Conservation (phyloP, 2,329 filamentous ascomycete genomes). For the Pseudocercospora crystallina region DNA sequence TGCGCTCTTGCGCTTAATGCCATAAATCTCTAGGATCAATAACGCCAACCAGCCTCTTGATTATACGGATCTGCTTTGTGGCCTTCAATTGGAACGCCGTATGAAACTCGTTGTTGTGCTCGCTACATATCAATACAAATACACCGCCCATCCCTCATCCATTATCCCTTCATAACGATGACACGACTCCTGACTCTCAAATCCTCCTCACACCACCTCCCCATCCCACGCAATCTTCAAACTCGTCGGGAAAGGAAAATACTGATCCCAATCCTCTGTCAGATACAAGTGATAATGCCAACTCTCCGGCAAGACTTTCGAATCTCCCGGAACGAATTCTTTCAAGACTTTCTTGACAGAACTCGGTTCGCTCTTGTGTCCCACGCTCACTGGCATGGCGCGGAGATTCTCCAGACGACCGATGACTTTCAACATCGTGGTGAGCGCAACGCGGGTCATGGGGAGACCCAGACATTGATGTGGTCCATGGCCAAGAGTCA, state of each 20-base stretch:
- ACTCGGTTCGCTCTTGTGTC: conserved; percentile 36
- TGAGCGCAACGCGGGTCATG: conserved; percentile 45
- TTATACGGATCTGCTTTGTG: too few species aligned
- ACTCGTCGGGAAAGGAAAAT: conserved; percentile 48
- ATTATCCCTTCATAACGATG: too few species aligned
- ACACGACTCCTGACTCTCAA: too few species aligned
- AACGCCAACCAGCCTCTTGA: too few species aligned
- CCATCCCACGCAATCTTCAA: conserved; percentile 36
- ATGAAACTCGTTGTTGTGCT: too few species aligned
- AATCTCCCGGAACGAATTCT: conserved; percentile 33
- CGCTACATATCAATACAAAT: too few species aligned
- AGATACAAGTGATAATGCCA: conserved; percentile 45
- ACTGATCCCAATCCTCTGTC: conserved; percentile 50
- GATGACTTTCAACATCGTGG: conserved; percentile 48
- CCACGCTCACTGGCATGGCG: conserved; percentile 38
- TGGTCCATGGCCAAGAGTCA: conserved; percentile 45
- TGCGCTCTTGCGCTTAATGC: neutral
- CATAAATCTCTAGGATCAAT: too few species aligned
- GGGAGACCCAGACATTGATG: conserved; percentile 46
- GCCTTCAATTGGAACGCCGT: too few species aligned
- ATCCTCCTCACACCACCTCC: conserved; percentile 13
- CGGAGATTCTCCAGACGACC: conserved; percentile 41
- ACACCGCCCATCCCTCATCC: too few species aligned
- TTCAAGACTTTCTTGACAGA: conserved; percentile 45
- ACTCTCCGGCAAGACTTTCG: conserved; percentile 33